These are phyloP conservation scores for Mycogone perniciosa DNA, from an alignment of 2,329 filamentous ascomycete species.

Conservation along the genomic window DNA sequence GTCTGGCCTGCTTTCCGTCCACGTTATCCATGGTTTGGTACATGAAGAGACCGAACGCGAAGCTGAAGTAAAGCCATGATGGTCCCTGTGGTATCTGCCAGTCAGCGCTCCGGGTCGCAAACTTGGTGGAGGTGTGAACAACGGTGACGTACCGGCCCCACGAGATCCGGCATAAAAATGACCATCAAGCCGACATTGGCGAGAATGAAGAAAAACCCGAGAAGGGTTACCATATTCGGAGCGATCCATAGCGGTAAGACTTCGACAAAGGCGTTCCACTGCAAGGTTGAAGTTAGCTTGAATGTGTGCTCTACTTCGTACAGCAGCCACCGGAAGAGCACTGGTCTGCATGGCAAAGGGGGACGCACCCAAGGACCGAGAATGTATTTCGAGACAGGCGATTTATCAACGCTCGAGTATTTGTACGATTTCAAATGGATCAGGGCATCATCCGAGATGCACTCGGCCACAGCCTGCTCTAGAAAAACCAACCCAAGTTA, in stretches of 20 bases:
- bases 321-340: too few species aligned
- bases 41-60: constrained; percentile 94
- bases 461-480: constrained; percentile 56
- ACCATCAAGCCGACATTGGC: constrained; percentile 70
- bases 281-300: constrained; percentile 19
- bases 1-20: constrained; percentile 92
- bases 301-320: background rate
- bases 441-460: constrained; percentile 84
- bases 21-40: constrained; percentile 99
- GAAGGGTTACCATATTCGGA: constrained; percentile 92
- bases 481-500: constrained; percentile 3
- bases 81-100: constrained; percentile 54
- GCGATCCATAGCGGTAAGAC: constrained; percentile 92
- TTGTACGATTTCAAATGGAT: constrained; percentile 92
- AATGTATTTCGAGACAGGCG: constrained; percentile 86
- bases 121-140: background rate
- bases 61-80: constrained; percentile 91
- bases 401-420: constrained; percentile 96
- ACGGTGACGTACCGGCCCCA: constrained; percentile 65
- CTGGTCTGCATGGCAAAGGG: background rate
- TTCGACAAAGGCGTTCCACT: constrained; percentile 98
- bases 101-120: constrained; percentile 2
- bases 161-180: constrained; percentile 79
- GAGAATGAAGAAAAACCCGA: constrained; percentile 93
- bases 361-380: constrained; percentile 82